A percentile compares a stretch with the other conserved stretches of the same genome.
Evolutionary conservation across 352 stramenopile genomes (phyloP).

Genomic region (Phytophthora palmivora): DNA sequence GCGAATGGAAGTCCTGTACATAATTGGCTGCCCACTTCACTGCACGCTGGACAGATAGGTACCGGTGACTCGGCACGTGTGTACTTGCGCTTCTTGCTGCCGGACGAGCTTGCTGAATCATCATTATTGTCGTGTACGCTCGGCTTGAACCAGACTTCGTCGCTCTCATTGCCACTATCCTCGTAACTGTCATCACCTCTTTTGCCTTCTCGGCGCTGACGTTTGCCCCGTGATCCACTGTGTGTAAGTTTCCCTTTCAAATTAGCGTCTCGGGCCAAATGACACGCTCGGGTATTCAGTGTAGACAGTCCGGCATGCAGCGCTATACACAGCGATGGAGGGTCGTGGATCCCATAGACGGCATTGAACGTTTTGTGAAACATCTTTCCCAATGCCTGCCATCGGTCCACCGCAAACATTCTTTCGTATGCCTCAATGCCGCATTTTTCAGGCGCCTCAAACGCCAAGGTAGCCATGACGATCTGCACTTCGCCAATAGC

Average conservation of each 20-base stretch:
- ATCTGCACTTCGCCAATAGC: conserved; percentile 76
- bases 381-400: conserved; percentile 58
- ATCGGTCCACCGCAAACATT: conserved; percentile 72
- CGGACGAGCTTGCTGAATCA: conserved; percentile 8
- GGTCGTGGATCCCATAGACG: conserved; percentile 75
- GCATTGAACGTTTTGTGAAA: conserved; percentile 73
- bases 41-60: conserved; percentile 80
- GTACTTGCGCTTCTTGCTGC: conserved; percentile 44
- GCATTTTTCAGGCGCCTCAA: conserved; percentile 64
- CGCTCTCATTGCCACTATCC: conserved; percentile 32
- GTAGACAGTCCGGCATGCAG: conserved; percentile 75
- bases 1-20: conserved; percentile 68
- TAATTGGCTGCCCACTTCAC: conserved; percentile 69
- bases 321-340: conserved; percentile 68
- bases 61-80: conserved; percentile 32
- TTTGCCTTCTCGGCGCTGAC: conserved; percentile 33
- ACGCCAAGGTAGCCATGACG: conserved; percentile 80
- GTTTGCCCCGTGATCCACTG: conserved; percentile 23
- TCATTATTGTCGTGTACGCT: conserved; percentile 44
- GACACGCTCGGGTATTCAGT: conserved; percentile 78
- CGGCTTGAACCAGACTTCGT: conserved; percentile 37
- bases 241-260: conserved; percentile 45
- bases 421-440: conserved; percentile 65
- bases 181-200: conserved; percentile 16
- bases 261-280: conserved; percentile 52